Evolutionary conservation across 139 green algal species (phyloP).

Genomic region (Microglena sp.): DNA sequence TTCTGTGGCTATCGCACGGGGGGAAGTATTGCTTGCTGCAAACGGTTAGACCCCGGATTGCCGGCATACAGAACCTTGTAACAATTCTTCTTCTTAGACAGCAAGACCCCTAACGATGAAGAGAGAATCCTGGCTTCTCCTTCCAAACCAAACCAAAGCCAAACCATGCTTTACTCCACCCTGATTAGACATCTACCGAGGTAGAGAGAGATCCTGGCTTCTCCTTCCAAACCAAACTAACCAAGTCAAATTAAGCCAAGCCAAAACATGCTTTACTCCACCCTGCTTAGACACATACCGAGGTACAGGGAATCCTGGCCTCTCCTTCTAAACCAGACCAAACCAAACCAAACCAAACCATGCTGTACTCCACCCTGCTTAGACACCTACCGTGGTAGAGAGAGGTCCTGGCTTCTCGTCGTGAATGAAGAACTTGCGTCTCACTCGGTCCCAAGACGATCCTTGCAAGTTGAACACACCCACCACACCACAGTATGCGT

Average conservation of each 20-base stretch:
- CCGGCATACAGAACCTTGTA: too few relatives aligned
- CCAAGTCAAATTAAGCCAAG: neutral
- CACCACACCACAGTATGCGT: constrained; percentile 42
- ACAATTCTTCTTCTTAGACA: too few relatives aligned
- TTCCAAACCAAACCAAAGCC: neutral
- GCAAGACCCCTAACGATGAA: too few relatives aligned
- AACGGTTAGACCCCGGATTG: too few relatives aligned
- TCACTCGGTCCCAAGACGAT: constrained; percentile 62
- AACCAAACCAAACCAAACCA: neutral
- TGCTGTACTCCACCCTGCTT: neutral
- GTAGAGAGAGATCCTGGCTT: neutral
- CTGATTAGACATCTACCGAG: too few relatives aligned
- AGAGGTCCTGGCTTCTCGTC: constrained; percentile 27
- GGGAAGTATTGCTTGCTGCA: too few relatives aligned
- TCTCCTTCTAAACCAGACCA: neutral
- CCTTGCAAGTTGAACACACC: constrained; percentile 85
- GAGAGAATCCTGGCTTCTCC: neutral
- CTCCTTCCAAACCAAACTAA: neutral
- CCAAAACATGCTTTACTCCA: neutral
- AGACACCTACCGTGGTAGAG: constrained; percentile 11
- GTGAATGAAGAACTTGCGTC: constrained; percentile 62
- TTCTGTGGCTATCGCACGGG: too few relatives aligned
- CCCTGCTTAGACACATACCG: neutral
- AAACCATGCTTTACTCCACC: neutral
- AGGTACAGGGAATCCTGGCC: neutral